Percentiles rank a stretch among this genome's conserved stretches.
Conservation (phyloP, 2,329 filamentous ascomycete genomes). For the Arthroderma uncinatum region DNA sequence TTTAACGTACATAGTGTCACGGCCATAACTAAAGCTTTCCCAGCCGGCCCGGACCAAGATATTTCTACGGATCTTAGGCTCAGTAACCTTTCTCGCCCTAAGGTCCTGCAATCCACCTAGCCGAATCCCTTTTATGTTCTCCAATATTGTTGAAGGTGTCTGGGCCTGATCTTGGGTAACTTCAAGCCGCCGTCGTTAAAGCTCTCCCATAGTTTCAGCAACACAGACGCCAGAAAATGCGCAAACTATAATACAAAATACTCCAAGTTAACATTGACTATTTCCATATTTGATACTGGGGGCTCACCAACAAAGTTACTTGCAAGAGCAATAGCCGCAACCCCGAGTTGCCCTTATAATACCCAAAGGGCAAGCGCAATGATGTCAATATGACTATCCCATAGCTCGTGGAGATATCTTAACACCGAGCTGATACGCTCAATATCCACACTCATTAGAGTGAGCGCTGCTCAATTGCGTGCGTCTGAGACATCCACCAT, state of each 20-base stretch:
- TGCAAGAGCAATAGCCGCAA: not conserved
- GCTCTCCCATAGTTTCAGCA: not conserved
- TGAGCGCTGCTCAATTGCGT: not conserved
- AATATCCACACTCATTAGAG: conserved; percentile 8
- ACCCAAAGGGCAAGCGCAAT: conserved; percentile 4
- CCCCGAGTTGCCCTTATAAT: conserved; percentile 6
- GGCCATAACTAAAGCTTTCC: not conserved
- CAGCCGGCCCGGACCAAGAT: not conserved
- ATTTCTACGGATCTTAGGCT: not conserved
- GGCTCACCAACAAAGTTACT: not conserved
- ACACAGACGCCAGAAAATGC: not conserved
- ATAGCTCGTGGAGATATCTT: conserved; percentile 1
- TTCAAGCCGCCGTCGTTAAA: not conserved
- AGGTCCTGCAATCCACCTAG: not conserved
- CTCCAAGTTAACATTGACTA: not conserved
- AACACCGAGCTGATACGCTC: conserved; percentile 2
- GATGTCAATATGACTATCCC: conserved; percentile 6
- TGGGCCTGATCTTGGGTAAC: not conserved
- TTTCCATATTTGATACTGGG: not conserved
- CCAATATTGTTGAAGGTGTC: not conserved
- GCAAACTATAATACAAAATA: not conserved
- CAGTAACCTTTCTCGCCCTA: not conserved
- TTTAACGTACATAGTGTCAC: not conserved
- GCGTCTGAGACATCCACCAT: not conserved
- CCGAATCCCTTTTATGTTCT: not conserved